Evolutionary conservation across 139 green algal genomes (phyloP), one percentile per base, ranked within the genome.

Genomic region (Dunaliella primolecta): DNA sequence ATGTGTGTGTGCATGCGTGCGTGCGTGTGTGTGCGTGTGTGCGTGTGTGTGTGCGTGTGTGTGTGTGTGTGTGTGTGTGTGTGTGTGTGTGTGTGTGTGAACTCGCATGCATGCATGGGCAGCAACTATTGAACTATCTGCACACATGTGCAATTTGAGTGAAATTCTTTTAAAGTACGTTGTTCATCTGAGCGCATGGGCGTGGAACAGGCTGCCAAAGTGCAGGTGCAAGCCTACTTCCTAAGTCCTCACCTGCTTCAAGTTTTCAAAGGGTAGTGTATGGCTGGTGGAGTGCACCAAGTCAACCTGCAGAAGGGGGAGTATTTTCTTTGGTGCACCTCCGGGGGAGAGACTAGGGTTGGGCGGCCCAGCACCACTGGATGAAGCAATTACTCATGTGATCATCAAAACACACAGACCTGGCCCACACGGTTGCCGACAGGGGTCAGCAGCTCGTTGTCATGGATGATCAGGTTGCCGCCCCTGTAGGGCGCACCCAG

Each of bases 401-500:
- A n/a, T n/a, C n/a, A n/a, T n/a, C 46, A 15, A 64, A 64, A 25
- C 24, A 75, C 32, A 15, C 84, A 3, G 56, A 94, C 94, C 93
- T 95, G 91, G 1, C 89, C 88, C 21, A 99, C 89, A 0, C 96
- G 85, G 80, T 99, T 99, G n/a, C 96, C 97, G 3, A 98, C 92
- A 23, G 96, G 91, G 0, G 93, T 93, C 2, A 98, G 87, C 20
- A 99, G 89, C 56, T 97, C 92, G 64, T 94, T 92, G 27, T 88
- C 93, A 21, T 93, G 84, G 1, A 99, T 89, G 0, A 98, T 38
- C 1, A 99, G 71, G 87, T 95, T 98, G 35, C 96, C 97, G 27
- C 97, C 97, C 7, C 97, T 83, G 81, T 99, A 99, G 2, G 97
- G 97, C 3, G 96, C 96, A 0, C 97, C 97, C 31, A 99, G 85